Percentiles rank a stretch among this genome's conserved stretches.
Conservation (phyloP, 2,329 filamentous ascomycete species). For the Colletotrichum sp. region DNA sequence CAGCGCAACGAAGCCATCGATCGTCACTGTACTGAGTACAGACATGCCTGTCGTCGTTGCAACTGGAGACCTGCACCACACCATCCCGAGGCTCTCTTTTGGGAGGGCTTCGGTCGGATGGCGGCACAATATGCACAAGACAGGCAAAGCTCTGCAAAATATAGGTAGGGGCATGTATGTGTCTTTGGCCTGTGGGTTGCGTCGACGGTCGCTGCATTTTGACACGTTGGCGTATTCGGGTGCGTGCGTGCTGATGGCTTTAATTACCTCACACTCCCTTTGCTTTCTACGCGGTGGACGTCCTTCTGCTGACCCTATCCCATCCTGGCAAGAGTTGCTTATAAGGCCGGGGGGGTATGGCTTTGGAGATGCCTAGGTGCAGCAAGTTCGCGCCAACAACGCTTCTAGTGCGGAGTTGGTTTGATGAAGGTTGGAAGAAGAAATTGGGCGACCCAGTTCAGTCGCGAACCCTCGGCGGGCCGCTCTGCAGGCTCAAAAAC, state of each 20-base stretch:
- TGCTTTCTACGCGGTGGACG: neutral
- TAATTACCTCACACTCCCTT: conserved; percentile 10
- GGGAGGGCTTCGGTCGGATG: conserved; percentile 1
- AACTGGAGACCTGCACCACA: neutral
- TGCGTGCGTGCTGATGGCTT: conserved; percentile 18
- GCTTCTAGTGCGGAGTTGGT: neutral
- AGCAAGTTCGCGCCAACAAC: neutral
- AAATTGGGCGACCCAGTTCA: neutral
- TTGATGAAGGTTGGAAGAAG: conserved; percentile 7
- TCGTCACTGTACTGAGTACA: neutral
- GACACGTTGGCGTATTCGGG: conserved; percentile 15
- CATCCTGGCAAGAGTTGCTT: neutral
- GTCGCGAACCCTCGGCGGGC: conserved; percentile 9
- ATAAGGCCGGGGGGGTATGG: neutral
- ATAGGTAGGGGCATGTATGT: neutral
- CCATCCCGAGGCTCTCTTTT: conserved; percentile 1
- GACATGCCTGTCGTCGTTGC: neutral
- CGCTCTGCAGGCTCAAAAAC: conserved; percentile 13
- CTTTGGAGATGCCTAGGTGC: neutral
- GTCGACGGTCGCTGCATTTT: conserved; percentile 8
- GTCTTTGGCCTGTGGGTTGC: neutral
- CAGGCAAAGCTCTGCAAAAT: conserved; percentile 2
- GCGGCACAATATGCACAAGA: conserved; percentile 9
- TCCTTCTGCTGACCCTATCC: neutral
- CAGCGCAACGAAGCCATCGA: neutral